Conservation (phyloP, 306 rosid genomes). For the Amphicarpaea edgeworthii region DNA sequence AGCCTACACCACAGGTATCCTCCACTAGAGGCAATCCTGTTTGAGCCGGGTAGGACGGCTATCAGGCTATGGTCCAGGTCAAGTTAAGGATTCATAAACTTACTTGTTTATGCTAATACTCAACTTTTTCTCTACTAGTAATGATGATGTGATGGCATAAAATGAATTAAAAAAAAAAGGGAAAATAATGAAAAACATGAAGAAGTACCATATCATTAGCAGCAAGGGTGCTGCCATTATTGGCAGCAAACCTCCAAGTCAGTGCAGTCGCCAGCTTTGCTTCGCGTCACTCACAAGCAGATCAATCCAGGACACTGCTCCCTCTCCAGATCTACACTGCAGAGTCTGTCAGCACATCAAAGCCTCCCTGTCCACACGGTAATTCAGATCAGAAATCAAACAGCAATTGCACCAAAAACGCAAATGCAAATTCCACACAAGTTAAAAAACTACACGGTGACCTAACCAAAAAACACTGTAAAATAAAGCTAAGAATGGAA, state of each 20-base stretch:
- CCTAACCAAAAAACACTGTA: conserved; percentile 12
- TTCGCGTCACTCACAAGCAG: conserved; percentile 43
- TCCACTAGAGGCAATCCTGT: too few relatives aligned
- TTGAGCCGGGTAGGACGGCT: too few relatives aligned
- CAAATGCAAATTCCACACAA: not conserved
- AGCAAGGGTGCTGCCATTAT: conserved; percentile 81
- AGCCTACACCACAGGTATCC: too few relatives aligned
- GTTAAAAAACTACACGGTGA: not conserved
- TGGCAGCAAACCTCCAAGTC: conserved; percentile 83
- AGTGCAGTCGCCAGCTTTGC: conserved; percentile 77
- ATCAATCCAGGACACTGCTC: conserved; percentile 48
- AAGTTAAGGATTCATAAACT: conserved; percentile 4
- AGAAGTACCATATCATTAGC: conserved; percentile 76
- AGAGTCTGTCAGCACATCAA: conserved; percentile 55
- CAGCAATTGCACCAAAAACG: conserved; percentile 8
- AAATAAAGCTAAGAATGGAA: conserved; percentile 11
- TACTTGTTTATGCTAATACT: not conserved
- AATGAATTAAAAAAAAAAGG: not conserved
- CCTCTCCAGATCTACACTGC: conserved; percentile 74
- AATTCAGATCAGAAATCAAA: conserved; percentile 48
- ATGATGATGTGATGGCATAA: not conserved
- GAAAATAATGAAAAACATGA: conserved; percentile 10
- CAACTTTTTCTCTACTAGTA: not conserved
- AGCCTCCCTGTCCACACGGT: conserved; percentile 62
- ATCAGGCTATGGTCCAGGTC: too few relatives aligned